Conservation (phyloP, 345 rosid species). For the Odontarrhena argentea region DNA sequence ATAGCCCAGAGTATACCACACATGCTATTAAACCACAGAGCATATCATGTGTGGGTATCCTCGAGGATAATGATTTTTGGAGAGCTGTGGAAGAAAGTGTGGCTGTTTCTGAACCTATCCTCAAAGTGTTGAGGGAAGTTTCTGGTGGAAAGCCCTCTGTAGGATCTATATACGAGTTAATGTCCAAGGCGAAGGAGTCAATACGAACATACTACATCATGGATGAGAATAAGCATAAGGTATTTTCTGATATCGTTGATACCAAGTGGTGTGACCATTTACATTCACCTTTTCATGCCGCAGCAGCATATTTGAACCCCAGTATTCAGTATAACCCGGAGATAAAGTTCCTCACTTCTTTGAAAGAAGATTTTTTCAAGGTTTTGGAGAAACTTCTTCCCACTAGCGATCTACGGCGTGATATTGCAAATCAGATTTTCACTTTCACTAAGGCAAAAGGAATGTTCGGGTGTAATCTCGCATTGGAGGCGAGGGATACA, state of each 20-base stretch:
- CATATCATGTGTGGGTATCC: conserved; percentile 53
- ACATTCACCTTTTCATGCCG: conserved; percentile 82
- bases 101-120: conserved; percentile 85
- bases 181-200: conserved; percentile 84
- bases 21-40: conserved; percentile 66
- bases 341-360: conserved; percentile 62
- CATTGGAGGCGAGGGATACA: conserved; percentile 77
- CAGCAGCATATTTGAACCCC: conserved; percentile 86
- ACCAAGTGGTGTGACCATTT: conserved; percentile 80
- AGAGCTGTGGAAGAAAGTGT: conserved; percentile 81
- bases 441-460: conserved; percentile 74
- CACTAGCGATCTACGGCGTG: conserved; percentile 83
- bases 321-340: conserved; percentile 83
- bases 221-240: conserved; percentile 86
- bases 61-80: conserved; percentile 82
- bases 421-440: conserved; percentile 74
- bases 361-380: conserved; percentile 81
- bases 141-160: conserved; percentile 77
- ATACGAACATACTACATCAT: conserved; percentile 83
- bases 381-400: conserved; percentile 87
- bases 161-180: conserved; percentile 78
- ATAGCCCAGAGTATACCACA: conserved; percentile 64
- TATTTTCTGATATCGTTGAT: conserved; percentile 73
- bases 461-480: conserved; percentile 80
- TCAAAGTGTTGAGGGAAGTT: conserved; percentile 81